Evolutionary conservation across 441 rosid genomes (phyloP).

Genomic region (Bruguiera hainesii): DNA sequence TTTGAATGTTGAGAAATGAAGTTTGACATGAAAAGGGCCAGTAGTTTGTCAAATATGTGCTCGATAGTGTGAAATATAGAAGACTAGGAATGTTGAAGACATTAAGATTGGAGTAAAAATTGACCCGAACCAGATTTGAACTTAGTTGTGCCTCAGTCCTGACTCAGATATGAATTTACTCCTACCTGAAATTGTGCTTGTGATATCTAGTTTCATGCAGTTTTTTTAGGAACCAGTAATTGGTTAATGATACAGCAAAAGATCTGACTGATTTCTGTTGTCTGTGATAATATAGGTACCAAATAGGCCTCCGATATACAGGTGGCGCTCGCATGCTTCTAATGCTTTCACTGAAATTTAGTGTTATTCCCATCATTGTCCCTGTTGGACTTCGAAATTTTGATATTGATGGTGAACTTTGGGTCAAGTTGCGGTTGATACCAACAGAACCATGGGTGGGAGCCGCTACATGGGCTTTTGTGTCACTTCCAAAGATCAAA

Average conservation of each 20-base stretch:
- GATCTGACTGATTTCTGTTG: conserved; percentile 15
- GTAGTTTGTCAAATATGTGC: too few relatives aligned
- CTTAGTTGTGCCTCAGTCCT: too few relatives aligned
- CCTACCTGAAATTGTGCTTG: too few relatives aligned
- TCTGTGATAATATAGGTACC: conserved; percentile 56
- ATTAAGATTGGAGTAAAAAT: too few relatives aligned
- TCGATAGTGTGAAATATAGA: too few relatives aligned
- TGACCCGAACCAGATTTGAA: too few relatives aligned
- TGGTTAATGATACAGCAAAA: background rate
- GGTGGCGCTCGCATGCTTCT: conserved; percentile 94
- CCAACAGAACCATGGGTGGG: conserved; percentile 94
- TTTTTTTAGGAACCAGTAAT: too few relatives aligned
- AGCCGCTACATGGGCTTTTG: conserved; percentile 95
- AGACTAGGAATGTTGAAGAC: too few relatives aligned
- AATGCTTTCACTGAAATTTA: conserved; percentile 78
- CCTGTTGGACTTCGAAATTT: conserved; percentile 94
- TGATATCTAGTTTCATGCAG: background rate
- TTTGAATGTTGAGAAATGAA: too few relatives aligned
- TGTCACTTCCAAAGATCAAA: conserved; percentile 91
- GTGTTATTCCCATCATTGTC: conserved; percentile 73
- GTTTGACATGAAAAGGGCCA: too few relatives aligned
- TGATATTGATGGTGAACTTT: conserved; percentile 96
- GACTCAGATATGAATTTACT: too few relatives aligned
- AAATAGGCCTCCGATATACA: conserved; percentile 91
- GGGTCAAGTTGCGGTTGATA: conserved; percentile 93